phyloP scores from a whole-genome alignment of 108 stramenopile species.

The Stephanodiscus minutulus region DNA sequence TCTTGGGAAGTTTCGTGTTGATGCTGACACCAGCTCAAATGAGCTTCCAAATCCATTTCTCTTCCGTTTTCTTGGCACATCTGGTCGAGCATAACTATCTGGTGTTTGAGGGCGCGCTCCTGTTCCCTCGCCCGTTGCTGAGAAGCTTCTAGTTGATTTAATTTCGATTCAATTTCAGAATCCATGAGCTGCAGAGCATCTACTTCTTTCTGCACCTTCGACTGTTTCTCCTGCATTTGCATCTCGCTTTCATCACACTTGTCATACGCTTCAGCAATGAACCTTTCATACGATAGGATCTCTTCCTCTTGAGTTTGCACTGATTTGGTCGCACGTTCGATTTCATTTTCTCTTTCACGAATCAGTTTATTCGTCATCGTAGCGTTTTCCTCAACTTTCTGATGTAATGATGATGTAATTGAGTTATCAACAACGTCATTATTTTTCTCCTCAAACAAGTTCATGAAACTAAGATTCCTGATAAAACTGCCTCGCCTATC shows the following conservation, averaged over 20 bases:
- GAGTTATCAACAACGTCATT: neutral
- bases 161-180: slow-evolving; percentile 6
- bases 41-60: slow-evolving; percentile 1
- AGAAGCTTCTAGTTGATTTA: slow-evolving; percentile 3
- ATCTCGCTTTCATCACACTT: slow-evolving; percentile 16
- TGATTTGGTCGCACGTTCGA: neutral
- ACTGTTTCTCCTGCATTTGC: slow-evolving; percentile 6
- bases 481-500: neutral
- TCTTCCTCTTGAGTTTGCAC: slow-evolving; percentile 25
- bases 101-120: slow-evolving; percentile 4
- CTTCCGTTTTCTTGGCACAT: neutral
- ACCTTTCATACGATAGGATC: neutral
- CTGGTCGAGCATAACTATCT: neutral
- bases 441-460: slow-evolving; percentile 9
- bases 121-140: slow-evolving; percentile 2
- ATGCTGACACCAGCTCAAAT: slow-evolving; percentile 9
- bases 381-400: neutral
- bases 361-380: neutral
- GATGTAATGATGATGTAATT: neutral
- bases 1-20: slow-evolving; percentile 12
- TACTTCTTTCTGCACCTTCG: neutral
- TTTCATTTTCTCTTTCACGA: slow-evolving; percentile 1
- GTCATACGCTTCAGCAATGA: slow-evolving; percentile 5
- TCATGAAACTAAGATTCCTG: slow-evolving; percentile 13
- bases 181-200: slow-evolving; percentile 6